Evolutionary conservation across 1,139 yeast species (phyloP).

Genomic region (Eremothecium sinecaudum): DNA sequence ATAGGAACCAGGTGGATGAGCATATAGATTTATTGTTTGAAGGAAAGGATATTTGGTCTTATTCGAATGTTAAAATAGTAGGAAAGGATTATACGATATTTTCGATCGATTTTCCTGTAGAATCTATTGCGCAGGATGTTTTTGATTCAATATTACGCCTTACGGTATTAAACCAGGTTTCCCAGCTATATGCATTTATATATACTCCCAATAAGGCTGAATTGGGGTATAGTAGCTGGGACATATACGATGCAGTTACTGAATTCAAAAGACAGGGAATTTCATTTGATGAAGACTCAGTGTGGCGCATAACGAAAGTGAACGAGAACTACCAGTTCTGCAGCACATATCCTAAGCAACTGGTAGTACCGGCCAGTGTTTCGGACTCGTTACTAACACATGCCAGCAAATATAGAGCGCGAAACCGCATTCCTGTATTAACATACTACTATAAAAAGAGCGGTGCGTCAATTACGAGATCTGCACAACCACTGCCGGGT

Average conservation of each 20-base stretch:
- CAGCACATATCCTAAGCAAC: constrained; percentile 59
- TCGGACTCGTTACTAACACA: constrained; percentile 77
- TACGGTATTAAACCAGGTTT: constrained; percentile 48
- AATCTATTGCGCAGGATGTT: constrained; percentile 55
- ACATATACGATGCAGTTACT: constrained; percentile 46
- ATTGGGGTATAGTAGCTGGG: constrained; percentile 56
- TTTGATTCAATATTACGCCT: constrained; percentile 61
- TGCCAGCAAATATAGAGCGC: constrained; percentile 79
- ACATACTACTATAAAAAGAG: constrained; percentile 66
- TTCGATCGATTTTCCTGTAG: constrained; percentile 62
- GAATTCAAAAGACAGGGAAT: constrained; percentile 68
- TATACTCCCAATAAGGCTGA: constrained; percentile 56
- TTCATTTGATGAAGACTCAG: constrained; percentile 18
- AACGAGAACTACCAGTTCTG: constrained; percentile 63
- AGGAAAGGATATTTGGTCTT: constrained; percentile 39
- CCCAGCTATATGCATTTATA: constrained; percentile 59
- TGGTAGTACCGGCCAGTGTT: constrained; percentile 64
- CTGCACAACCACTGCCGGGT: constrained; percentile 92
- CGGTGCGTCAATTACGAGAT: constrained; percentile 74
- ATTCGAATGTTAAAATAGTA: constrained; percentile 51
- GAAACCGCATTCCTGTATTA: constrained; percentile 72
- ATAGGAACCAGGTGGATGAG: constrained; percentile 7
- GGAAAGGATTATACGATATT: constrained; percentile 86
- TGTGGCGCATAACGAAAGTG: constrained; percentile 64
- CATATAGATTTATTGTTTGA: constrained; percentile 16